phyloP scores from a whole-genome alignment of 2,329 filamentous ascomycete genomes.

The Paradendryphiella salina region DNA sequence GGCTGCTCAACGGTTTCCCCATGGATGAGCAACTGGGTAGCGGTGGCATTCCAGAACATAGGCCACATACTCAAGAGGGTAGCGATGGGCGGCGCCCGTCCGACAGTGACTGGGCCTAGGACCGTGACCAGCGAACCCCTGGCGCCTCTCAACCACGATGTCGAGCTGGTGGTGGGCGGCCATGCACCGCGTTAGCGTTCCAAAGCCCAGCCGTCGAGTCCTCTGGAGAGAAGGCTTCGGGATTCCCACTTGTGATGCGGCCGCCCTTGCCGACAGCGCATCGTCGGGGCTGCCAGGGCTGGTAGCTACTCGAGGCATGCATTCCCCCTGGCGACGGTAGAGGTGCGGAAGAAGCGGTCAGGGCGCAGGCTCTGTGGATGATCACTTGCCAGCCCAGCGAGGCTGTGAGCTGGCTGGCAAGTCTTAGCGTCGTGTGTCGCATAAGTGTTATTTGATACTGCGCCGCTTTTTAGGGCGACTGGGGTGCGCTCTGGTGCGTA shows the following conservation, averaged over 20 bases:
- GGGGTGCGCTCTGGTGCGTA: neutral
- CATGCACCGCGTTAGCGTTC: constrained; percentile 14
- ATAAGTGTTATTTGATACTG: constrained; percentile 34
- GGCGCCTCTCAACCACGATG: constrained; percentile 11
- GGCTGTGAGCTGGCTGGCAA: no score
- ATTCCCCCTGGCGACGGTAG: constrained; percentile 31
- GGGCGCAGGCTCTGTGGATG: constrained; percentile 20
- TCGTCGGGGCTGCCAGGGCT: constrained; percentile 11
- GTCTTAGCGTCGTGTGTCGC: constrained; percentile 29
- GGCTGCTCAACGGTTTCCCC: constrained; percentile 3
- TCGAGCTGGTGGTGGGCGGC: constrained; percentile 12
- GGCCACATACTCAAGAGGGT: constrained; percentile 6
- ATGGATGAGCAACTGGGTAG: neutral
- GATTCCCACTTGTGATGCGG: constrained; percentile 15
- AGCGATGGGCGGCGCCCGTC: constrained; percentile 26
- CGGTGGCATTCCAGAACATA: constrained; percentile 29
- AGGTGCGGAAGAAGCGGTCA: constrained; percentile 33
- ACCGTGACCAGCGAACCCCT: constrained; percentile 17
- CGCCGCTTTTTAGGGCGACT: constrained; percentile 19
- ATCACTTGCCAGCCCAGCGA: constrained; percentile 29
- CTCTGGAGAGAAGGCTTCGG: constrained; percentile 3
- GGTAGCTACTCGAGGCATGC: constrained; percentile 18
- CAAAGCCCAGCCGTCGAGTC: constrained; percentile 4
- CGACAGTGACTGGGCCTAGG: constrained; percentile 22
- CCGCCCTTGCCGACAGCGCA: constrained; percentile 29